Conservation (phyloP, 768 basidiomycete species). For the Lactarius indigo region DNA sequence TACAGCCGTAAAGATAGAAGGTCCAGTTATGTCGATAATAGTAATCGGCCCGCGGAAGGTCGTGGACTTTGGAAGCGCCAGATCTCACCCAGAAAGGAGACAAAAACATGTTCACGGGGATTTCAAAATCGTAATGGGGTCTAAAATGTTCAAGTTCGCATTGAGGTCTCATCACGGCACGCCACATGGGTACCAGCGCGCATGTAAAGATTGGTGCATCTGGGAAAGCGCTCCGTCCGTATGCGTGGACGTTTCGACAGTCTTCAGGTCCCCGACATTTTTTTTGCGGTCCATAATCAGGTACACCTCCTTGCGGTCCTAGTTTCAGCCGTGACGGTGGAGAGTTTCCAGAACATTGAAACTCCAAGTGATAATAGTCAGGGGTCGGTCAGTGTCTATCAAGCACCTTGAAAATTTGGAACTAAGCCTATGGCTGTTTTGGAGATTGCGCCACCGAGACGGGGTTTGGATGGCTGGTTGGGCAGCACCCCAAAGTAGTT, state of each 20-base stretch:
- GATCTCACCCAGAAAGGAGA: neutral
- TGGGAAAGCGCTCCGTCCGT: neutral
- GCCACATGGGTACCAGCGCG: neutral
- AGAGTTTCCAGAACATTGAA: neutral
- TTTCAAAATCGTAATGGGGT: neutral
- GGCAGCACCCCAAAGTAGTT: neutral
- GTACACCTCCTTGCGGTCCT: neutral
- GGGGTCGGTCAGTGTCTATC: neutral
- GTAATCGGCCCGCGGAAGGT: slow-evolving; percentile 5
- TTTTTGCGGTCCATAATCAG: neutral
- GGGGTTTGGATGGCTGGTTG: neutral
- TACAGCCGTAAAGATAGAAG: slow-evolving; percentile 1
- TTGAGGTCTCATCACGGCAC: slow-evolving; percentile 1
- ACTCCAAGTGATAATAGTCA: slow-evolving; percentile 1
- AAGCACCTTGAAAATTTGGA: neutral
- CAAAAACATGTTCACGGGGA: too few relatives aligned
- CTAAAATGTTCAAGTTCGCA: neutral
- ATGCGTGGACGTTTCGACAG: slow-evolving; percentile 11
- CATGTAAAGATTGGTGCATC: neutral
- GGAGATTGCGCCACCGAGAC: neutral
- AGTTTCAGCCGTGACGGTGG: neutral
- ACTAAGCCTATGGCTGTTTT: neutral
- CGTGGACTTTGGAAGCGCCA: neutral
- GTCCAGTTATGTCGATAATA: neutral
- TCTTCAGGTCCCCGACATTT: slow-evolving; percentile 15